Conservation (phyloP, 2,329 filamentous ascomycete species). For the Fusarium coffeatum region DNA sequence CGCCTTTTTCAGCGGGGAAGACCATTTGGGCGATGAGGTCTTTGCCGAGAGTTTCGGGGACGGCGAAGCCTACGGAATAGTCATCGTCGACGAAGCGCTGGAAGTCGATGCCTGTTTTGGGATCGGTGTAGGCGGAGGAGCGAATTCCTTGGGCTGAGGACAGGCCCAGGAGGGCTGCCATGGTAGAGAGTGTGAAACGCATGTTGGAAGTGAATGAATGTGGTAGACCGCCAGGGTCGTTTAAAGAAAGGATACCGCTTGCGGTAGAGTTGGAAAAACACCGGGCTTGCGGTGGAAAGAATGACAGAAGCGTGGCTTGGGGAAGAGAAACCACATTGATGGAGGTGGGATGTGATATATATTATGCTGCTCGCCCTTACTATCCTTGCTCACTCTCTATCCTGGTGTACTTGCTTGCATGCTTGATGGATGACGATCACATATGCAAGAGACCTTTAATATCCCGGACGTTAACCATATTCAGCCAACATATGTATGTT, state of each 20-base stretch:
- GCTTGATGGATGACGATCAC: no score
- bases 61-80: constrained; percentile 62
- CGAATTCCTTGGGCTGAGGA: constrained; percentile 33
- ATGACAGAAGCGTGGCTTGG: constrained; percentile 21
- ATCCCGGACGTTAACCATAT: neutral
- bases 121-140: constrained; percentile 53
- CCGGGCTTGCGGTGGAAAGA: constrained; percentile 30
- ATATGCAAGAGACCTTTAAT: constrained; percentile 9
- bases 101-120: constrained; percentile 60
- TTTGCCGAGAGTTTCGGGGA: constrained; percentile 59
- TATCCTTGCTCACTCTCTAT: no score
- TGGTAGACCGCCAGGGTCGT: constrained; percentile 38
- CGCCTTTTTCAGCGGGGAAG: constrained; percentile 50
- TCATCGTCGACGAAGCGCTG: constrained; percentile 52
- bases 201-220: constrained; percentile 24
- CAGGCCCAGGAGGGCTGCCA: constrained; percentile 40
- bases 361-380: no score
- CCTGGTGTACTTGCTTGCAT: neutral
- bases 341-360: constrained; percentile 5
- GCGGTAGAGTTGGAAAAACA: constrained; percentile 19
- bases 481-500: neutral
- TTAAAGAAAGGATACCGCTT: constrained; percentile 33
- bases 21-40: constrained; percentile 68
- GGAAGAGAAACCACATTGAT: neutral
- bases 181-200: constrained; percentile 28